phyloP scores from a whole-genome alignment of 2,329 filamentous ascomycete genomes.

The Pseudogymnoascus sp. region DNA sequence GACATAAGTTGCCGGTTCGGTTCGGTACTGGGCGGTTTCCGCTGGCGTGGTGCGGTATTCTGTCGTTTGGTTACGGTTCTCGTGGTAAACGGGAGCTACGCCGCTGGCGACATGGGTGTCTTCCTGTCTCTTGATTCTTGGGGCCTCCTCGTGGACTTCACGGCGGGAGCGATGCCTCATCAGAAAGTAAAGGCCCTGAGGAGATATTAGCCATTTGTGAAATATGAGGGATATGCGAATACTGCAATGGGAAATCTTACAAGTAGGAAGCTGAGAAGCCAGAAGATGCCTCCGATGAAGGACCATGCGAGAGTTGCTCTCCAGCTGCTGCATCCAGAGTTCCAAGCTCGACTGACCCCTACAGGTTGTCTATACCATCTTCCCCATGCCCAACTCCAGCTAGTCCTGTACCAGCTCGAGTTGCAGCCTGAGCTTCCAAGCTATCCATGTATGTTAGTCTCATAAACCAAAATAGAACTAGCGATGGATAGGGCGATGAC shows the following conservation, averaged over 20 bases:
- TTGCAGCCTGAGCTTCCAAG: conserved; percentile 6
- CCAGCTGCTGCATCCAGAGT: conserved; percentile 1
- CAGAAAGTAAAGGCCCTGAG: neutral
- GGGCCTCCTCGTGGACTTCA: neutral
- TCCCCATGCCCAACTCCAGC: conserved; percentile 9
- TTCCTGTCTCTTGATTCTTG: neutral
- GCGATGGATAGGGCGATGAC: neutral
- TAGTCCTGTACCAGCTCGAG: conserved; percentile 2
- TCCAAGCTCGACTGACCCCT: neutral
- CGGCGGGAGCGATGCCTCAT: neutral
- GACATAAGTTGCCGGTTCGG: neutral
- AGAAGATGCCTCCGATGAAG: conserved; percentile 8
- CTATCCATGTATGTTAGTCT: conserved; percentile 6
- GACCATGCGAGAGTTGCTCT: neutral
- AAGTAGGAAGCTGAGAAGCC: conserved; percentile 8
- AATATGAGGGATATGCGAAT: neutral
- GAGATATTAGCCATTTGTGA: neutral
- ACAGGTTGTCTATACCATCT: neutral
- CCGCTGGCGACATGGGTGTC: conserved; percentile 1
- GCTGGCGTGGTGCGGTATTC: neutral
- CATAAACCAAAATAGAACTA: neutral
- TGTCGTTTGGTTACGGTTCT: neutral
- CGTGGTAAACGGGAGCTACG: neutral
- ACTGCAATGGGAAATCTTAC: neutral
- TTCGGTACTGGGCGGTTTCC: neutral